These are phyloP conservation scores for Globisporangium cederbergense DNA, from an alignment of 352 stramenopile species.

Conservation along the genomic window DNA sequence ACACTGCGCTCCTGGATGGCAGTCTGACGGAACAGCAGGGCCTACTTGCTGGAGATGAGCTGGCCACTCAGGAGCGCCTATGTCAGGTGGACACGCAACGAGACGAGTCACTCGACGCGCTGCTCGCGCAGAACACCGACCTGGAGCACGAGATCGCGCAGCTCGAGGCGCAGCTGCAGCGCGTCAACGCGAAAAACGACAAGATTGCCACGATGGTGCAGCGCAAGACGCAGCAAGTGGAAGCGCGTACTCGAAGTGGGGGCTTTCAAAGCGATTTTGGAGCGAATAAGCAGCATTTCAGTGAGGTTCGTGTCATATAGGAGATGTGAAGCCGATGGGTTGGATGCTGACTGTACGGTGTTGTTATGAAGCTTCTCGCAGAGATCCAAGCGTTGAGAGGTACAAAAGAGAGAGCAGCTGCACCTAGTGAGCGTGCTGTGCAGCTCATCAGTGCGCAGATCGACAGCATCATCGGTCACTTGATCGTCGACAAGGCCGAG, in stretches of 20 bases:
- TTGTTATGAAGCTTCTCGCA: conserved; percentile 8
- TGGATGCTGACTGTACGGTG: background rate
- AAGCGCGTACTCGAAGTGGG: conserved; percentile 8
- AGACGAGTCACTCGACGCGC: conserved; percentile 28
- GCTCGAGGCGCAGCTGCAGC: conserved; percentile 27
- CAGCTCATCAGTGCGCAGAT: conserved; percentile 18
- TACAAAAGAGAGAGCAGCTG: background rate
- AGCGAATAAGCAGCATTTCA: conserved; percentile 21
- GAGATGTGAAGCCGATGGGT: background rate
- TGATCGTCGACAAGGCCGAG: background rate
- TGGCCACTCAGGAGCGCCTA: conserved; percentile 21
- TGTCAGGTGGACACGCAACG: conserved; percentile 14
- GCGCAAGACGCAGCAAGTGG: conserved; percentile 6
- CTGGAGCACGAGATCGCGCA: conserved; percentile 29
- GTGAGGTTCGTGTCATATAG: conserved; percentile 15
- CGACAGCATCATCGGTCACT: conserved; percentile 14
- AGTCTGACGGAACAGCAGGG: background rate
- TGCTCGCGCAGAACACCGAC: conserved; percentile 17
- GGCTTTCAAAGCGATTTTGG: conserved; percentile 7
- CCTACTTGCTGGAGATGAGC: conserved; percentile 22
- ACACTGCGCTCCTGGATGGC: conserved; percentile 20
- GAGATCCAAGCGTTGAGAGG: background rate
- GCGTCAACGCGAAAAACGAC: conserved; percentile 26
- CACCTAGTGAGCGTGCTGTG: background rate
- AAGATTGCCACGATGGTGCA: conserved; percentile 27